phyloP scores from a whole-genome alignment of 2,329 filamentous ascomycete species.

The Harringtonia aguacate region DNA sequence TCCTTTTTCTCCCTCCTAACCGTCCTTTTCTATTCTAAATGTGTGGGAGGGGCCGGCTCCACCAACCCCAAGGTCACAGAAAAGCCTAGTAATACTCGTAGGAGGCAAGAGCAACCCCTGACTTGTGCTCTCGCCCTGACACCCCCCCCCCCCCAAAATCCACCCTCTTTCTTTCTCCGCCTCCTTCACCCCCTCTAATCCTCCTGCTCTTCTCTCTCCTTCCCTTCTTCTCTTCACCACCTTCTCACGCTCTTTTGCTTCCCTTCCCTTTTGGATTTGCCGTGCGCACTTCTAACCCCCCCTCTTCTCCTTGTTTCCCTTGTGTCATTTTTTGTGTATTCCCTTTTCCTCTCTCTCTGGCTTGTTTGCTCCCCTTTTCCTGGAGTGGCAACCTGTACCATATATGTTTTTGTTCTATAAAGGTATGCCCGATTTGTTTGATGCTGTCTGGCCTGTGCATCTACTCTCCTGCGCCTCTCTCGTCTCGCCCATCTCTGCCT shows the following conservation, averaged over 20 bases:
- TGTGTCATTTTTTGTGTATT: constrained; percentile 2
- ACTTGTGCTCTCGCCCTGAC: constrained; percentile 1
- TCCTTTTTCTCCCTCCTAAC: too few species aligned
- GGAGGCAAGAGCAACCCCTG: constrained; percentile 2
- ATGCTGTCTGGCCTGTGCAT: not conserved
- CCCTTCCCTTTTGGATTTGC: constrained; percentile 1
- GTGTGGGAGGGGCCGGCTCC: not conserved
- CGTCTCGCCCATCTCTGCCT: not conserved
- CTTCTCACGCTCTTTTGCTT: constrained; percentile 4
- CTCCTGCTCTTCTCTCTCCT: not conserved
- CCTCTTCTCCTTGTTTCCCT: not conserved
- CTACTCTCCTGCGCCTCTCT: not conserved
- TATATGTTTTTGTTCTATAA: constrained; percentile 12
- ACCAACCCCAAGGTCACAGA: constrained; percentile 3
- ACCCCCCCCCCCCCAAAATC: constrained; percentile 1
- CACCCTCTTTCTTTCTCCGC: not conserved
- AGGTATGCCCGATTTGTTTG: constrained; percentile 6
- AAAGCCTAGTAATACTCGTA: constrained; percentile 1
- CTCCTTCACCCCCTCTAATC: not conserved
- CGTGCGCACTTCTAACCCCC: not conserved
- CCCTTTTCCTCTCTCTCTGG: constrained; percentile 1
- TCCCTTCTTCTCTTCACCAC: not conserved
- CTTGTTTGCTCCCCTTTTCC: not conserved
- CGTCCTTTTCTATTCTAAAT: not conserved
- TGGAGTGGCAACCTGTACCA: constrained; percentile 11